These are phyloP conservation scores for Grifola frondosa DNA, from an alignment of 1,284 basidiomycete genomes.

Conservation along the genomic window DNA sequence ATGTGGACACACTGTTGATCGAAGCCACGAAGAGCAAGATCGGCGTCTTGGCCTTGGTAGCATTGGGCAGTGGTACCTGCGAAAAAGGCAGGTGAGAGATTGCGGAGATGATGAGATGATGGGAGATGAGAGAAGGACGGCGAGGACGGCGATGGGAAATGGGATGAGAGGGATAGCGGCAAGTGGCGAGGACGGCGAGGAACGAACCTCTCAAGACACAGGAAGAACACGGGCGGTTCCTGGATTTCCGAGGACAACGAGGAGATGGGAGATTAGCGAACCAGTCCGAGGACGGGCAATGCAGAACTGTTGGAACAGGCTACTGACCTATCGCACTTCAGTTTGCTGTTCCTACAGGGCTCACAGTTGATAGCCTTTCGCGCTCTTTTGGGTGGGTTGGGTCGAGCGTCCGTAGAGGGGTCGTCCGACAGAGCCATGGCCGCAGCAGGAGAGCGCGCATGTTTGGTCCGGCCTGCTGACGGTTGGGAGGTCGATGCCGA, in stretches of 20 bases:
- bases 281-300: conserved; percentile 13
- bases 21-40: conserved; percentile 44
- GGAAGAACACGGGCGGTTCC: conserved; percentile 80
- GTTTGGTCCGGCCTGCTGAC: conserved; percentile 17
- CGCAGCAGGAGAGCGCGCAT: conserved; percentile 17
- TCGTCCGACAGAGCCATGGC: conserved; percentile 10
- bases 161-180: background rate
- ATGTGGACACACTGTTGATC: conserved; percentile 39
- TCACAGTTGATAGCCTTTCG: conserved; percentile 84
- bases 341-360: conserved; percentile 78
- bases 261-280: conserved; percentile 21
- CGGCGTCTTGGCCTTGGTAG: conserved; percentile 51
- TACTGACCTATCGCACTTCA: conserved; percentile 77
- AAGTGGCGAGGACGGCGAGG: background rate
- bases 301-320: conserved; percentile 1
- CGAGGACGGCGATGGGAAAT: background rate
- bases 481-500: conserved; percentile 10
- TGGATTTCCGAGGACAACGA: conserved; percentile 34
- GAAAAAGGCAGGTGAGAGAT: conserved; percentile 3
- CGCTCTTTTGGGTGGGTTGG: conserved; percentile 65
- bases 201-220: conserved; percentile 70
- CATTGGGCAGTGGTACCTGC: conserved; percentile 71
- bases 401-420: conserved; percentile 21
- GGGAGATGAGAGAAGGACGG: conserved; percentile 1
- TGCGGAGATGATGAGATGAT: conserved; percentile 11